Evolutionary conservation across 768 basidiomycete genomes (phyloP).

Genomic region (Rhizopogon roseolus): DNA sequence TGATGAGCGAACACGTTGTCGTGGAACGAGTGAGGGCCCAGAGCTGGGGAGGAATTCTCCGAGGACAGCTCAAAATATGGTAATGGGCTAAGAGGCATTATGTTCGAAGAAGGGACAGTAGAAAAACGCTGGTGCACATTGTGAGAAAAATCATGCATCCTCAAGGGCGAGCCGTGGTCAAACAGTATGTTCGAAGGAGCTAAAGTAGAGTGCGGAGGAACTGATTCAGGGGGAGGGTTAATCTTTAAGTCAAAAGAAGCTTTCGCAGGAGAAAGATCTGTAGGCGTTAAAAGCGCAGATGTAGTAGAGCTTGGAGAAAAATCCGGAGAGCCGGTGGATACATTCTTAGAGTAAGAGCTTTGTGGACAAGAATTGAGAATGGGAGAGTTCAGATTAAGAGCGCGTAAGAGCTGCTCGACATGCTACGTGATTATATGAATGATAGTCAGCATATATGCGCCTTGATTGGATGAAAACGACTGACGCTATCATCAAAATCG

Average conservation of each 20-base stretch:
- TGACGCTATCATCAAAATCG: conserved; percentile 45
- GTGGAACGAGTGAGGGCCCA: conserved; percentile 31
- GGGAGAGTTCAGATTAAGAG: conserved; percentile 77
- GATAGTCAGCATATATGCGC: conserved; percentile 26
- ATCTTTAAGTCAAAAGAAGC: conserved; percentile 52
- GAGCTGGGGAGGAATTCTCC: conserved; percentile 36
- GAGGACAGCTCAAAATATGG: conserved; percentile 53
- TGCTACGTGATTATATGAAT: conserved; percentile 39
- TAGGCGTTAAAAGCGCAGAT: conserved; percentile 69
- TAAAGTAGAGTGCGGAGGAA: conserved; percentile 18
- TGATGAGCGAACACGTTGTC: conserved; percentile 16
- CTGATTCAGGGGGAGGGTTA: conserved; percentile 47
- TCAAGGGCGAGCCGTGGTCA: conserved; percentile 37
- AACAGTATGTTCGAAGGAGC: conserved; percentile 38
- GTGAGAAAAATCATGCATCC: conserved; percentile 23
- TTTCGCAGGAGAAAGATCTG: conserved; percentile 65
- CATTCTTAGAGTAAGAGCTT: conserved; percentile 33
- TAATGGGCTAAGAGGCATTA: conserved; percentile 19
- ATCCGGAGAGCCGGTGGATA: conserved; percentile 55
- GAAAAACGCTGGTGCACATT: conserved; percentile 21
- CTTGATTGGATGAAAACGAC: conserved; percentile 16
- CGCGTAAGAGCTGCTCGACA: conserved; percentile 76
- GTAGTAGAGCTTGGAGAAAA: conserved; percentile 70
- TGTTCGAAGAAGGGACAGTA: conserved; percentile 19
- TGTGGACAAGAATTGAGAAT: conserved; percentile 42